These are phyloP conservation scores for Trametes polyzona DNA, from an alignment of 1,284 basidiomycete species.

Conservation along the genomic window DNA sequence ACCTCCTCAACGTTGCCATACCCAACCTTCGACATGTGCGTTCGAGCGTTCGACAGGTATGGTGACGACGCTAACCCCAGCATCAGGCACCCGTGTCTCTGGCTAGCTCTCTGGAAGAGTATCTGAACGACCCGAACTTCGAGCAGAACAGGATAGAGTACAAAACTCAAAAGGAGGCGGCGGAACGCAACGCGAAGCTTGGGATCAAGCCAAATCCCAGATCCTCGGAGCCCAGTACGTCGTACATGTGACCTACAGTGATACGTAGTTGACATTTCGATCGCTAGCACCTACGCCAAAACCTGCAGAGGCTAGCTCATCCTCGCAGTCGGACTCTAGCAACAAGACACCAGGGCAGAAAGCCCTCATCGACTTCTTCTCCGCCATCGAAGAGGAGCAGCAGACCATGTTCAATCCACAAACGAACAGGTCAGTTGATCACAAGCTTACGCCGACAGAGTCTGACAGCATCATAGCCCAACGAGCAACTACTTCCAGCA, in stretches of 20 bases:
- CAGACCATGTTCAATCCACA: constrained; percentile 73
- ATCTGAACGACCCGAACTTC: constrained; percentile 94
- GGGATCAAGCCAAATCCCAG: constrained; percentile 34
- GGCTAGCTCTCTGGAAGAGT: constrained; percentile 93
- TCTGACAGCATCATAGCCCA: constrained; percentile 44
- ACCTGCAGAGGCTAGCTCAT: constrained; percentile 26
- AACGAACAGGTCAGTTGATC: constrained; percentile 51
- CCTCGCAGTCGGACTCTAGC: constrained; percentile 26
- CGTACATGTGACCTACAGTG: neutral
- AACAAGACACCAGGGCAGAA: constrained; percentile 32
- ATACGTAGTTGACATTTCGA: neutral
- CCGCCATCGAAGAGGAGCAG: constrained; percentile 86
- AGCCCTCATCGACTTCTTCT: constrained; percentile 86
- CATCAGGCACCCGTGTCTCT: constrained; percentile 89
- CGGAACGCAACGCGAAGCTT: constrained; percentile 55
- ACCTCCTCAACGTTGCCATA: constrained; percentile 90
- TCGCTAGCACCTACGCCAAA: constrained; percentile 29
- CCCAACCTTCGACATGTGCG: constrained; percentile 90
- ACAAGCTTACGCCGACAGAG: neutral
- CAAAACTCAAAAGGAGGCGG: constrained; percentile 81
- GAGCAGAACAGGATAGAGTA: constrained; percentile 95
- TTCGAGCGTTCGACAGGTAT: neutral
- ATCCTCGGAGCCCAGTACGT: constrained; percentile 33
- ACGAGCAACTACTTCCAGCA: constrained; percentile 62
- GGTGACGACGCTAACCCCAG: neutral